A percentile compares a stretch with the other conserved stretches of the same genome.
Evolutionary conservation across 2,329 filamentous ascomycete genomes (phyloP).

Genomic region (Neonectria faginata): DNA sequence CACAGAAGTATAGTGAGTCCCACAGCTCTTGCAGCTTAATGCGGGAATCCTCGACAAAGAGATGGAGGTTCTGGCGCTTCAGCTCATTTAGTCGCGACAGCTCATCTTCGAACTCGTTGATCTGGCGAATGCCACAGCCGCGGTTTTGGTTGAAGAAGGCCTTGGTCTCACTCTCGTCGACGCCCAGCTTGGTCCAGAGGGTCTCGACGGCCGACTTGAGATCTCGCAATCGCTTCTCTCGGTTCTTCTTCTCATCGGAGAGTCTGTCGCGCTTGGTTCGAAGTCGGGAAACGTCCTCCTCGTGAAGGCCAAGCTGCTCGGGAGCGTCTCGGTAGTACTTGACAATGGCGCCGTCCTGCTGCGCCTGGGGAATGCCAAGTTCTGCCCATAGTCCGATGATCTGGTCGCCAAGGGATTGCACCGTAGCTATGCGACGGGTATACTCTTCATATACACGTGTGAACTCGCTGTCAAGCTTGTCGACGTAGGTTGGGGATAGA

Average conservation of each 20-base stretch:
- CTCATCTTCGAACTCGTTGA: conserved; percentile 97
- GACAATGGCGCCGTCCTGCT: conserved; percentile 88
- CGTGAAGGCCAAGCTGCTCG: conserved; percentile 92
- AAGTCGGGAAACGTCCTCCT: conserved; percentile 83
- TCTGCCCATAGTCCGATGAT: conserved; percentile 97
- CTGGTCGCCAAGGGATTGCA: conserved; percentile 80
- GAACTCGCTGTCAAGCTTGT: conserved; percentile 89
- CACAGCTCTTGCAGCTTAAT: conserved; percentile 93
- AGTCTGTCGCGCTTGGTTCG: conserved; percentile 83
- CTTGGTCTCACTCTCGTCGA: conserved; percentile 86
- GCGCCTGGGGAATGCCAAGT: conserved; percentile 91
- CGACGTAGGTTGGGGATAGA: conserved; percentile 89
- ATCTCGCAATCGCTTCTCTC: conserved; percentile 82
- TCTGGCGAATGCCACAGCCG: conserved; percentile 89
- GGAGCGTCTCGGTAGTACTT: conserved; percentile 90
- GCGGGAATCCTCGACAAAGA: conserved; percentile 95
- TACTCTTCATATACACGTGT: conserved; percentile 97
- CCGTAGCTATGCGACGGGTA: conserved; percentile 80
- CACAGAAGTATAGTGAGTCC: conserved; percentile 93
- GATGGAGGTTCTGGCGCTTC: conserved; percentile 92
- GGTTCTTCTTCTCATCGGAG: conserved; percentile 85
- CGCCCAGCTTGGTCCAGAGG: conserved; percentile 88
- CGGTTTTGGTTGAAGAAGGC: conserved; percentile 87
- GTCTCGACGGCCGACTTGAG: conserved; percentile 82
- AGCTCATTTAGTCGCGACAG: conserved; percentile 87